These are phyloP conservation scores for Russula olivacea DNA, from an alignment of 768 basidiomycete genomes.

Conservation along the genomic window DNA sequence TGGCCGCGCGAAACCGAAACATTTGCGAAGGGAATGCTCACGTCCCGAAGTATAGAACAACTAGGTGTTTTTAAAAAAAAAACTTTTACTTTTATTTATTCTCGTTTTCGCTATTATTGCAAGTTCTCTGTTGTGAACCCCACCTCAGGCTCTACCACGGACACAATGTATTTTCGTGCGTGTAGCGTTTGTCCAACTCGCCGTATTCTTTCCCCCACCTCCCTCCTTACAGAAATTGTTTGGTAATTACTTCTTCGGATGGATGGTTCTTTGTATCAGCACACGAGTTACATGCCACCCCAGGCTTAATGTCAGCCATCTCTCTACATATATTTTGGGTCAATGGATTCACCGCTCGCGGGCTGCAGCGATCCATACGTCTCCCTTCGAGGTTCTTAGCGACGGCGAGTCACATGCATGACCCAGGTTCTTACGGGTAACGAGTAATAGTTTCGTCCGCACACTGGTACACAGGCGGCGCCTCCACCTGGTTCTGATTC, in stretches of 20 bases:
- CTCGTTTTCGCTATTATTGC: not conserved
- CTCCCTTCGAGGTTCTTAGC: too few species aligned
- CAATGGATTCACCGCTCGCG: too few species aligned
- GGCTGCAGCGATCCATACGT: too few species aligned
- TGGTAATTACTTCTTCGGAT: not conserved
- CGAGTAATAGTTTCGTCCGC: too few species aligned
- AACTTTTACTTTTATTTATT: not conserved
- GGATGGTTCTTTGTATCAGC: not conserved
- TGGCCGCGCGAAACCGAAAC: conserved; percentile 6
- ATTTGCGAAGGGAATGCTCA: conserved; percentile 6
- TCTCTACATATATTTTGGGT: too few species aligned
- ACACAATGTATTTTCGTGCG: conserved; percentile 1
- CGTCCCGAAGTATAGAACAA: conserved; percentile 9
- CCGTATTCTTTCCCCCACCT: not conserved
- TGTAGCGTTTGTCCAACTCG: not conserved
- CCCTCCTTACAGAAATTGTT: not conserved
- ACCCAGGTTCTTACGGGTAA: too few species aligned
- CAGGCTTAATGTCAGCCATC: not conserved
- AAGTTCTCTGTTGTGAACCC: not conserved
- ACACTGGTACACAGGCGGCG: too few species aligned
- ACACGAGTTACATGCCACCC: not conserved
- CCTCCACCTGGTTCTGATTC: too few species aligned
- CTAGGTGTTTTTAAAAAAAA: not conserved
- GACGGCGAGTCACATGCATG: too few species aligned
- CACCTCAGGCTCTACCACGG: not conserved